Evolutionary conservation across 441 rosid species (phyloP).

Genomic region (Aquilaria agallochum): DNA sequence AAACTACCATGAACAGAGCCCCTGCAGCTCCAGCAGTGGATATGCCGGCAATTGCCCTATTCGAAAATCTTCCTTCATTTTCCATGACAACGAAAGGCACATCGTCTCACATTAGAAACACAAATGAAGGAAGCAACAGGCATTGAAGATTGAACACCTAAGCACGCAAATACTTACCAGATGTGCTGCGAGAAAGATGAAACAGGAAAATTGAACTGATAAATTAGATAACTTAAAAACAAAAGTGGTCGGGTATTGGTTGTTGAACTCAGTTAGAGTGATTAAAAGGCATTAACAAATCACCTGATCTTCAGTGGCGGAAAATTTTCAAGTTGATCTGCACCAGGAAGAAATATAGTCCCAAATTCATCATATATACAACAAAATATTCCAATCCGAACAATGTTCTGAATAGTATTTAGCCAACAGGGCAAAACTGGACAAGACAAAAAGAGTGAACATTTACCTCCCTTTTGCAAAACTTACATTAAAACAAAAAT

Average conservation of each 20-base stretch:
- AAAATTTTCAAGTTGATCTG: constrained; percentile 50
- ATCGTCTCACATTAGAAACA: constrained; percentile 1
- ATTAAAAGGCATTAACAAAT: constrained; percentile 5
- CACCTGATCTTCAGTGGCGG: constrained; percentile 51
- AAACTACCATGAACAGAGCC: constrained; percentile 27
- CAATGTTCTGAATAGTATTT: too few species aligned
- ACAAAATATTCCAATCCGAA: background rate
- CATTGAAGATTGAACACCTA: constrained; percentile 5
- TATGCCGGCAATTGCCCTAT: constrained; percentile 44
- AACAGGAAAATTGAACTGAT: background rate
- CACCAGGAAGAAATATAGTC: constrained; percentile 11
- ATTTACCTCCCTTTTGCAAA: too few species aligned
- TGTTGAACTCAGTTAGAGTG: background rate
- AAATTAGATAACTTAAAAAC: constrained; percentile 16
- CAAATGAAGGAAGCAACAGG: constrained; percentile 4
- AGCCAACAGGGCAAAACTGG: too few species aligned
- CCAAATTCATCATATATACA: background rate
- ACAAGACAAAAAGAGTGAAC: too few species aligned
- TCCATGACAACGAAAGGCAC: constrained; percentile 14
- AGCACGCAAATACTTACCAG: constrained; percentile 20
- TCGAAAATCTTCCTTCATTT: constrained; percentile 42
- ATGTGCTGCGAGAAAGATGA: constrained; percentile 39
- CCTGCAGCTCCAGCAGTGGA: constrained; percentile 34
- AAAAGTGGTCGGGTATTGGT: background rate
- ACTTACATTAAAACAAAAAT: too few species aligned